These are phyloP conservation scores for Chimonanthus salicifolius DNA, from an alignment of 164 flowering plant genomes.

Conservation along the genomic window DNA sequence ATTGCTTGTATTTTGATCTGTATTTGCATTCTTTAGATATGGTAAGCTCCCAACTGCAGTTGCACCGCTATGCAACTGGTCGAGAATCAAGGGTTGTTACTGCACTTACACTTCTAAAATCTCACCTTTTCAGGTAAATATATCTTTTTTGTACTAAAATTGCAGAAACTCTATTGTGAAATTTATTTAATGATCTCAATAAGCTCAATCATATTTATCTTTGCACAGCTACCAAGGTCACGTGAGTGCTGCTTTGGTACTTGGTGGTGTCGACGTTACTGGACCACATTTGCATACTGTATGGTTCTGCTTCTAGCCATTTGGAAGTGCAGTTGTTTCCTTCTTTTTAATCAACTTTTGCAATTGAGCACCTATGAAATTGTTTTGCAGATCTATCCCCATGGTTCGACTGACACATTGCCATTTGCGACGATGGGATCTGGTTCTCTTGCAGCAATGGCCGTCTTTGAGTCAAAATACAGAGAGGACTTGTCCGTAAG, in stretches of 20 bases:
- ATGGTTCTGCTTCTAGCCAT: slow-evolving; percentile 1
- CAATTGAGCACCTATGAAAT: neutral
- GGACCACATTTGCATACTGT: slow-evolving; percentile 99
- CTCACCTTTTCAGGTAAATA: slow-evolving; percentile 77
- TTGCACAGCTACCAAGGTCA: slow-evolving; percentile 78
- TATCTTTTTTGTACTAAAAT: neutral
- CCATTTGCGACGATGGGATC: slow-evolving; percentile 99
- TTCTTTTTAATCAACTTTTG: neutral
- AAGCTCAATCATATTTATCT: too few relatives aligned
- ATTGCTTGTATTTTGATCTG: neutral
- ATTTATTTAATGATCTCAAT: too few relatives aligned
- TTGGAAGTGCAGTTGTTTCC: neutral
- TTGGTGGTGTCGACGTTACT: slow-evolving; percentile 96
- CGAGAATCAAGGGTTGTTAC: slow-evolving; percentile 90
- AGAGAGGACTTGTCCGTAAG: slow-evolving; percentile 85
- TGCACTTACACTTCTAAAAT: slow-evolving; percentile 78
- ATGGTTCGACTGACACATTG: slow-evolving; percentile 94
- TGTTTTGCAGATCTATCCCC: slow-evolving; percentile 83
- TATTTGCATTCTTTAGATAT: slow-evolving; percentile 44
- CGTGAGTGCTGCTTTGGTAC: slow-evolving; percentile 90
- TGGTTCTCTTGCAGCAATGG: slow-evolving; percentile 98
- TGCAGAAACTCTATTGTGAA: too few relatives aligned
- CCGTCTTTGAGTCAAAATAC: slow-evolving; percentile 83
- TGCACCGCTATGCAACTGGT: slow-evolving; percentile 87
- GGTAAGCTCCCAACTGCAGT: slow-evolving; percentile 90